phyloP scores from a whole-genome alignment of 1,139 yeast species.

The Magnusiomyces magnusii region DNA sequence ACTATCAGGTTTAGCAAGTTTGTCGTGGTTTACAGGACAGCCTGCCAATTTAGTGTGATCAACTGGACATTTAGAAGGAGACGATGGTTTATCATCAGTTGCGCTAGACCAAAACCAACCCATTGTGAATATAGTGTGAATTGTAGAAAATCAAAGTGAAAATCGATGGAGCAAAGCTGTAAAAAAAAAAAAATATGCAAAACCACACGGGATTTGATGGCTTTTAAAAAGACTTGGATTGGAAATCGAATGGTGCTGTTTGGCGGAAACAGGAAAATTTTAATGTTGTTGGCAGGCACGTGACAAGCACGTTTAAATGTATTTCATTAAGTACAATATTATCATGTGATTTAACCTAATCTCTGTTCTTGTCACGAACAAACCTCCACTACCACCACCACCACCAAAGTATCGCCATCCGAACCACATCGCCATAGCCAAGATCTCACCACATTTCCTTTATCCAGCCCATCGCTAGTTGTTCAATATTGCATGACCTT shows the following conservation, averaged over 20 bases:
- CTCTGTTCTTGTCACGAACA: too few species aligned
- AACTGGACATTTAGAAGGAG: slow-evolving; percentile 41
- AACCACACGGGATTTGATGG: neutral
- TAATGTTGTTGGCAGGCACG: neutral
- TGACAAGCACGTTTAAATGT: neutral
- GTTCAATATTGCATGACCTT: neutral
- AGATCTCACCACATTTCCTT: neutral
- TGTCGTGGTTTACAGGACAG: slow-evolving; percentile 23
- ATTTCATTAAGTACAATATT: neutral
- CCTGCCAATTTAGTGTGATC: slow-evolving; percentile 31
- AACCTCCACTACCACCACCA: neutral
- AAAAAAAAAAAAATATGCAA: neutral
- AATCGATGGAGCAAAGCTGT: neutral
- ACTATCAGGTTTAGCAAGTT: slow-evolving; percentile 15
- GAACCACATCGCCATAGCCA: neutral
- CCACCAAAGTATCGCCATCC: neutral
- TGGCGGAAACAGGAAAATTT: neutral
- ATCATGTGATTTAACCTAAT: too few species aligned
- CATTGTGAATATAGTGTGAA: slow-evolving; percentile 14
- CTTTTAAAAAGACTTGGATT: neutral
- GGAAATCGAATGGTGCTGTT: neutral
- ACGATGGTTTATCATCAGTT: slow-evolving; percentile 17
- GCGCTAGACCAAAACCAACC: slow-evolving; percentile 26
- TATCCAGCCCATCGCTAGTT: neutral
- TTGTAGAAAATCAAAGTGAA: neutral